Evolutionary conservation across 768 basidiomycete genomes (phyloP).

Genomic region (Dendrothele bispora): DNA sequence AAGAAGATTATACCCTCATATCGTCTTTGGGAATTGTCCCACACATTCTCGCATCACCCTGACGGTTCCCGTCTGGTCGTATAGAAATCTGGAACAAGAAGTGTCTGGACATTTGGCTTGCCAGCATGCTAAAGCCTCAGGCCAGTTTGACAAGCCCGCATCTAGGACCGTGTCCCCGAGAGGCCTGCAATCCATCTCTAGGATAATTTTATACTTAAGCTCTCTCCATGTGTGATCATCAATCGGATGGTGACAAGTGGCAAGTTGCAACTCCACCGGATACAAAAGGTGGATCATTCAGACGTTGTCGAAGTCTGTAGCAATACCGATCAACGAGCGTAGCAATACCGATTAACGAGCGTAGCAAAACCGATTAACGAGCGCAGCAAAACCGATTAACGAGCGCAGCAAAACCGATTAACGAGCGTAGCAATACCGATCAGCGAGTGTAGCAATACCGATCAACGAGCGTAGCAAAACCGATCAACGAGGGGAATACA

Average conservation of each 20-base stretch:
- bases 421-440: too few species aligned
- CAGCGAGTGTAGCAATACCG: too few species aligned
- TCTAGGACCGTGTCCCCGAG: conserved; percentile 57
- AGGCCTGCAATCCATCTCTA: conserved; percentile 60
- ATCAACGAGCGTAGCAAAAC: too few species aligned
- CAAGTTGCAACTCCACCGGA: conserved; percentile 45
- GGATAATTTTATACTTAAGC: conserved; percentile 54
- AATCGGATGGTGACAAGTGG: conserved; percentile 44
- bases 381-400: too few species aligned
- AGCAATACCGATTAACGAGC: too few species aligned
- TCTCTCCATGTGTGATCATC: conserved; percentile 67
- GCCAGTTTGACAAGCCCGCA: conserved; percentile 51
- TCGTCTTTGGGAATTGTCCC: conserved; percentile 41
- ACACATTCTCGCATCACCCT: conserved; percentile 55
- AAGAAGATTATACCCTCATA: too few species aligned
- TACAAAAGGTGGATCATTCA: conserved; percentile 62
- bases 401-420: too few species aligned
- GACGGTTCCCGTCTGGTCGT: conserved; percentile 54
- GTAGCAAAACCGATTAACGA: too few species aligned
- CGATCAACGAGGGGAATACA: too few species aligned
- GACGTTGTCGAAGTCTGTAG: conserved; percentile 39
- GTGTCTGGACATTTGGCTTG: conserved; percentile 47
- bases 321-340: too few species aligned
- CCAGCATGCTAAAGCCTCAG: conserved; percentile 64
- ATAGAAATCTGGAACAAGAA: conserved; percentile 49